phyloP scores from a whole-genome alignment of 176 grass and related monocot genomes.

The Rhynchospora tenuis region DNA sequence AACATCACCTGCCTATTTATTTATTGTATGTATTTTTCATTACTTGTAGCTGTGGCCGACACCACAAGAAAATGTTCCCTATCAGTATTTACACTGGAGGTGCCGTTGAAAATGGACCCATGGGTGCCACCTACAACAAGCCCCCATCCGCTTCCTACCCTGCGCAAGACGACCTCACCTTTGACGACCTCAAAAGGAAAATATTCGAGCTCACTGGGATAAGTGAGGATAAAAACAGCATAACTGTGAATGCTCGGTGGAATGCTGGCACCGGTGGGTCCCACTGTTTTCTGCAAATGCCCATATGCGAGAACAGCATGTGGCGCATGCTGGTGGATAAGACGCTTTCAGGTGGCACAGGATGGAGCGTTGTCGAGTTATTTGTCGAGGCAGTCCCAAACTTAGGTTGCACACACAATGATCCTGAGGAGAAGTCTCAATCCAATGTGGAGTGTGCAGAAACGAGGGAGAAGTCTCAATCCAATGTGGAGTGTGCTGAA shows the following conservation, averaged over 20 bases:
- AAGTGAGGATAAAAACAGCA: background rate
- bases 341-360: background rate
- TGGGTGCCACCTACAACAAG: background rate
- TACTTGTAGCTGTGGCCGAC: background rate
- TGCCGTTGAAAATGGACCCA: background rate
- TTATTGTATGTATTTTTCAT: background rate
- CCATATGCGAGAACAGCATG: background rate
- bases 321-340: background rate
- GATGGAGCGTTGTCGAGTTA: conserved; percentile 5
- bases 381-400: background rate
- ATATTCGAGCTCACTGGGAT: background rate
- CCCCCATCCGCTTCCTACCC: background rate
- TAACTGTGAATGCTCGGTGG: conserved; percentile 2
- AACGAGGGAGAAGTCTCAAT: background rate
- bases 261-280: background rate
- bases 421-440: background rate
- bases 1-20: no score
- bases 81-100: conserved; percentile 9
- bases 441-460: background rate
- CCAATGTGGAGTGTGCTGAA: background rate
- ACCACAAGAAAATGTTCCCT: background rate
- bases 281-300: background rate
- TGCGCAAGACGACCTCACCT: background rate
- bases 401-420: background rate
- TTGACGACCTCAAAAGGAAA: background rate